Conservation (phyloP, 345 rosid genomes). For the Viola odorata region DNA sequence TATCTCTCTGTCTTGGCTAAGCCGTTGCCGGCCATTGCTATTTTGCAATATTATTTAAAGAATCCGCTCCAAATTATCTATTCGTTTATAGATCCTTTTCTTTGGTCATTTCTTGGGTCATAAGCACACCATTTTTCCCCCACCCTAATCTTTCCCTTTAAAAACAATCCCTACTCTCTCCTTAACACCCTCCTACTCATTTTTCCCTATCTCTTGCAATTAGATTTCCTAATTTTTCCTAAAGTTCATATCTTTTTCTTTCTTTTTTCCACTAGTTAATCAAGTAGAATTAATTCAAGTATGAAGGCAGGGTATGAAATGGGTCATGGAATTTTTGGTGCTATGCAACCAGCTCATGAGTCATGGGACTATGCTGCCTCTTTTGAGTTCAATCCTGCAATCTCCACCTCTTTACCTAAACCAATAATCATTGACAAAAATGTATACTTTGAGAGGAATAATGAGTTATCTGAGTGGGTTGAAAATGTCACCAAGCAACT, state of each 20-base stretch:
- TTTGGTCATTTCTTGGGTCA: conserved; percentile 17
- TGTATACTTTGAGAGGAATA: conserved; percentile 31
- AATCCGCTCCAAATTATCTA: too few species aligned
- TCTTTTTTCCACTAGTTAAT: not conserved
- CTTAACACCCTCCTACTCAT: conserved; percentile 24
- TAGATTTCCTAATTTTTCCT: not conserved
- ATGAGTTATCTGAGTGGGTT: conserved; percentile 61
- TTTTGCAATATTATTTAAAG: too few species aligned
- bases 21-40: conserved; percentile 68
- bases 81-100: conserved; percentile 23
- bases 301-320: conserved; percentile 47
- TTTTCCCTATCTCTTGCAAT: not conserved
- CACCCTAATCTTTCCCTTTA: conserved; percentile 15
- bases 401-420: conserved; percentile 11
- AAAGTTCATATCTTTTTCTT: not conserved
- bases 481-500: conserved; percentile 58
- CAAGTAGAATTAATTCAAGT: not conserved
- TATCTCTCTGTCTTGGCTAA: conserved; percentile 33
- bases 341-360: conserved; percentile 34
- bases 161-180: conserved; percentile 15
- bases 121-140: not conserved
- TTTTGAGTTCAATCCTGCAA: conserved; percentile 5
- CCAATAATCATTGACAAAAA: conserved; percentile 13
- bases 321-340: conserved; percentile 33
- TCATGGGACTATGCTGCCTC: conserved; percentile 21